phyloP scores from a whole-genome alignment of 176 grass and related monocot genomes.

The Eleusine coracana region DNA sequence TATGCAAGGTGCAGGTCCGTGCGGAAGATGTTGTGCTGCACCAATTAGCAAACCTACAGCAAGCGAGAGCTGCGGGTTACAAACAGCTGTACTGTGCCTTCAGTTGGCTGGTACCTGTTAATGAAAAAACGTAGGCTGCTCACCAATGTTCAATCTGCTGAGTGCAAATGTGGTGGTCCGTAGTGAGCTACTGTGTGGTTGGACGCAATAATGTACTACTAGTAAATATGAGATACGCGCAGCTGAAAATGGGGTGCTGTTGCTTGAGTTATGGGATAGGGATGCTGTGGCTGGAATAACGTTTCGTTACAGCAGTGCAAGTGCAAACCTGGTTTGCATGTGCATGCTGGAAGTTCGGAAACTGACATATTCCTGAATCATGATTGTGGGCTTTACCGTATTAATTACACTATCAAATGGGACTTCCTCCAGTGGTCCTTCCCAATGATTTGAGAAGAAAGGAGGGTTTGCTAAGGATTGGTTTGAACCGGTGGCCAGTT shows the following conservation, averaged over 20 bases:
- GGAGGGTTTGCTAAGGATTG: not conserved
- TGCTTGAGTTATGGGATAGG: not conserved
- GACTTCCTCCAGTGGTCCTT: not conserved
- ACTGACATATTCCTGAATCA: constrained; percentile 14
- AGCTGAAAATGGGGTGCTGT: not conserved
- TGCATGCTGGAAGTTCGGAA: constrained; percentile 7
- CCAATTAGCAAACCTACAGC: too few species aligned
- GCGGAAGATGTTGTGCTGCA: not conserved
- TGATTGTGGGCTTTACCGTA: not conserved
- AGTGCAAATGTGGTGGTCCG: not conserved
- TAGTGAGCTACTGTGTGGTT: not conserved
- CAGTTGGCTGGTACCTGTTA: not conserved
- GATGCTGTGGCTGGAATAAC: not conserved
- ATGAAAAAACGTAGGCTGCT: not conserved
- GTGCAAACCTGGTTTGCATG: not conserved
- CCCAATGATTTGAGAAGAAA: not conserved
- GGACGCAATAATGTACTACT: not conserved
- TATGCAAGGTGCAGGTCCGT: constrained; percentile 37
- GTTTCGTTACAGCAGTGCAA: not conserved
- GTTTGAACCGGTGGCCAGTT: not conserved
- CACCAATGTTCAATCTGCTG: not conserved
- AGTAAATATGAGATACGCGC: not conserved
- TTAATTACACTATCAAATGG: not conserved
- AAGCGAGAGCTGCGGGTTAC: not conserved
- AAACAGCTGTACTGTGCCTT: not conserved